phyloP scores from a whole-genome alignment of 2,329 filamentous ascomycete genomes.

The Cyphellophora europaea region DNA sequence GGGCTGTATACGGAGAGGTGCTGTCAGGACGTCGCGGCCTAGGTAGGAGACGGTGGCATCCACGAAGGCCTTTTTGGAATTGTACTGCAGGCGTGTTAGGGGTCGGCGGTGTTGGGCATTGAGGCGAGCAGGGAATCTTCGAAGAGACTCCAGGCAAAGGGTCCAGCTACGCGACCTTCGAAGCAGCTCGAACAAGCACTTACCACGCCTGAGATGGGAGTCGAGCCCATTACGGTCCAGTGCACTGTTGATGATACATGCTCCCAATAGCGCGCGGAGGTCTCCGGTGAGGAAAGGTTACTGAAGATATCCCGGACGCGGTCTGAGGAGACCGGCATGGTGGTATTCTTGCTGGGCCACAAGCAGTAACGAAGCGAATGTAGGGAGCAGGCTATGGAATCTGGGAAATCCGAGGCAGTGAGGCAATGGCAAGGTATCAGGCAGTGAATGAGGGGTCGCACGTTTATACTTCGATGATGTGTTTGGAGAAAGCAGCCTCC shows the following conservation, averaged over 20 bases:
- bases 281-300: not conserved
- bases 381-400: too few relatives aligned
- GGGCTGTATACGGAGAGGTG: not conserved
- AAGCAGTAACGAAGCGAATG: too few relatives aligned
- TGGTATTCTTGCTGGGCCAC: too few relatives aligned
- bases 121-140: not conserved
- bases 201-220: not conserved
- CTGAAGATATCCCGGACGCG: not conserved
- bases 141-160: not conserved
- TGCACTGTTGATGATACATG: not conserved
- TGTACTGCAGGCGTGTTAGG: not conserved
- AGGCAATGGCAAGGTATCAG: too few relatives aligned
- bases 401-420: too few relatives aligned
- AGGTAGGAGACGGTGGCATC: not conserved
- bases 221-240: not conserved
- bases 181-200: too few relatives aligned
- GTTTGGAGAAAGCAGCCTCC: too few relatives aligned
- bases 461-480: too few relatives aligned
- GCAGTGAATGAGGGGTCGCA: too few relatives aligned
- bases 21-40: not conserved
- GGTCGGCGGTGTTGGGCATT: not conserved
- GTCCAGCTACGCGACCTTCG: too few relatives aligned
- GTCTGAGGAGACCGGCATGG: not conserved
- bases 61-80: not conserved
- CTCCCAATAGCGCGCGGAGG: not conserved